Evolutionary conservation across 257 asterid genomes (phyloP).

Genomic region (Solanum virginianum): DNA sequence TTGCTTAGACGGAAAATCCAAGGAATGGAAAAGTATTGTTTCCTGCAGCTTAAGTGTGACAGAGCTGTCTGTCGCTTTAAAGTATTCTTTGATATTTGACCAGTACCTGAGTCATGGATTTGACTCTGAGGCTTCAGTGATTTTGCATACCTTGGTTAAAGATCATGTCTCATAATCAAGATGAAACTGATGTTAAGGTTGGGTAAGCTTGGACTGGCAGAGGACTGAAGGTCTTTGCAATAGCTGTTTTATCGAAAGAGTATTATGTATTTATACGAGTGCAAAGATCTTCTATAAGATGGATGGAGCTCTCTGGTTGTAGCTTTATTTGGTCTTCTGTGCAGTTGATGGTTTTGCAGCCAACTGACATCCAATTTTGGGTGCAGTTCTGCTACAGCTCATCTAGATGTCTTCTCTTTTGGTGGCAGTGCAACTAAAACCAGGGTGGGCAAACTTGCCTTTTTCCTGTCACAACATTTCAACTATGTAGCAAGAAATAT

Average conservation of each 20-base stretch:
- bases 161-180: conserved; percentile 14
- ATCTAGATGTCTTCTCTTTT: background rate
- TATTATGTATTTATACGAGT: background rate
- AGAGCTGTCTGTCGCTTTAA: conserved; percentile 37
- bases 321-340: background rate
- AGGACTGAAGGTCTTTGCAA: background rate
- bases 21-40: conserved; percentile 59
- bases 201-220: background rate
- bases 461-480: background rate
- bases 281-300: background rate
- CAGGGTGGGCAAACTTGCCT: background rate
- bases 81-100: conserved; percentile 43
- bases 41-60: conserved; percentile 24
- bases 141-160: conserved; percentile 43
- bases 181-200: background rate
- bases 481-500: background rate
- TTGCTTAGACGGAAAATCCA: conserved; percentile 52
- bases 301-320: background rate
- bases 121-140: conserved; percentile 36
- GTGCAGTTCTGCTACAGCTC: background rate
- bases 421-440: background rate
- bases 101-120: conserved; percentile 28
- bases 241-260: background rate
- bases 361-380: background rate
- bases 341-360: background rate